Evolutionary conservation across 352 stramenopile species (phyloP), one percentile per base, ranked within the genome.

Genomic region (Phytopythium chamaehyphon): DNA sequence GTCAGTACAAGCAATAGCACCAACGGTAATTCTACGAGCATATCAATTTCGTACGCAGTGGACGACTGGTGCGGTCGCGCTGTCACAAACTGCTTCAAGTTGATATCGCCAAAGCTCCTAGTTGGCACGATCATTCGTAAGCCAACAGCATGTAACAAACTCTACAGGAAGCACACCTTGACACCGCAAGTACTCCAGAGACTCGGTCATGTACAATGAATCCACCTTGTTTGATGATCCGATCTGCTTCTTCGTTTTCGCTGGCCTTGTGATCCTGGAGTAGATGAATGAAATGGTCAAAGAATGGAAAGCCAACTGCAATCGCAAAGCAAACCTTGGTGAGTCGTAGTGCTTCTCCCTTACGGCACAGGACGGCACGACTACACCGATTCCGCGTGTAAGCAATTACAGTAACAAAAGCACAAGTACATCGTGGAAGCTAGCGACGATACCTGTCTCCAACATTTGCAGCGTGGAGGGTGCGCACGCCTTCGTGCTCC

Each of bases 31-130:
- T 16, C 19, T 6, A n/a, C 33, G 23, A 28, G 35, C 39, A 16
- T 3, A 10, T 54, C 37, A 18, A 36, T 11, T 44, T 4, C 35
- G 52, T 61, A 89, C 79, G 40, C 49, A 44, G 76, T 90, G 9
- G 61, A 52, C 6, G 62, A 71, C 2, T 52, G 79, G 53, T 67
- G 57, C 2, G 83, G 83, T 24, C 61, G 65, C 22, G 76, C 77
- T 7, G 70, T 56, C 16, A 93, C 78, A 38, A 83, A 89, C 38
- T 78, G 63, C 62, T 93, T 93, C 18, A 93, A 61, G 47, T 78
- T 69, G 24, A 66, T 56, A 42, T 93, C 83, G 12, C 83, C 83
- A 62, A 91, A 93, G 64, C 80, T 90, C 64, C 83, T 93, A 36
- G 15, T 47, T 19, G 59, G 24, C 22, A 21, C 50, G 40, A 47